Conservation (phyloP, 164 flowering plant genomes). For the Saururus chinensis region DNA sequence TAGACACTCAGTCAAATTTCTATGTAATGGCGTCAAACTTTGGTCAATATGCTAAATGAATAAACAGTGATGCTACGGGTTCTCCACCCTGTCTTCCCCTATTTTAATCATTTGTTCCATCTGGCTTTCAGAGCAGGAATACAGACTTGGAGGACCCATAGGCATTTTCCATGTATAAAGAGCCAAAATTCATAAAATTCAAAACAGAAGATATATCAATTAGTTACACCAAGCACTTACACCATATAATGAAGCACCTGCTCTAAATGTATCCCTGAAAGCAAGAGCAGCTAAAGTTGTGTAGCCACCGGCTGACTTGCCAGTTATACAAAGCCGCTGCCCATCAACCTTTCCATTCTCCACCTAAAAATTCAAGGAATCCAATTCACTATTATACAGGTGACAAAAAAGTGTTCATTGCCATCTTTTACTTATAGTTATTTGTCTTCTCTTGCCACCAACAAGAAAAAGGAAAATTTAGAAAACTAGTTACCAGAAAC, state of each 20-base stretch:
- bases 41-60: too few species aligned
- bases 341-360: conserved; percentile 76
- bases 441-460: neutral
- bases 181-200: too few species aligned
- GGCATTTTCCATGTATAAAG: too few species aligned
- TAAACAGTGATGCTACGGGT: too few species aligned
- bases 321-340: conserved; percentile 70
- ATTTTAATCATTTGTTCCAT: too few species aligned
- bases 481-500: conserved; percentile 45
- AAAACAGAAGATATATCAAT: neutral
- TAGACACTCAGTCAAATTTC: too few species aligned
- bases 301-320: conserved; percentile 96
- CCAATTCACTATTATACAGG: neutral
- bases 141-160: too few species aligned
- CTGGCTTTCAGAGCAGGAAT: too few species aligned
- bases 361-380: conserved; percentile 34
- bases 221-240: conserved; percentile 33
- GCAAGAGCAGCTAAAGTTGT: conserved; percentile 96
- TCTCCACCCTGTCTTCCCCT: too few species aligned
- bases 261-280: conserved; percentile 73
- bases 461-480: neutral
- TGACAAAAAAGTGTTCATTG: neutral
- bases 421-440: neutral
- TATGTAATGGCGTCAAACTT: too few species aligned
- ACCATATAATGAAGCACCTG: conserved; percentile 95